Evolutionary conservation across 805 yeast species (phyloP), one percentile per base, ranked within the genome.

Genomic region (Saturnispora quitensis): DNA sequence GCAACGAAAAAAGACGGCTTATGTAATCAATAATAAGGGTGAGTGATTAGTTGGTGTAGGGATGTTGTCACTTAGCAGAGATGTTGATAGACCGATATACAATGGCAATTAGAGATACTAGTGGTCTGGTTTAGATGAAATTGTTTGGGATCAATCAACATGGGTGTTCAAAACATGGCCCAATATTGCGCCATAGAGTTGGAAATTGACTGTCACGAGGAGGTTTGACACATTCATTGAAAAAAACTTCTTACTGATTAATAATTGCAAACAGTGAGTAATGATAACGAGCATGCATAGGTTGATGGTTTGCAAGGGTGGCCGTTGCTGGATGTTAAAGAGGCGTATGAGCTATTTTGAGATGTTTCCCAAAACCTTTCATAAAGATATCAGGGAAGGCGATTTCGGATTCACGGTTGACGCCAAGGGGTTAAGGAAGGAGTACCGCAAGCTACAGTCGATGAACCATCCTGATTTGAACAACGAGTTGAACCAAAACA

Each of bases 381-480:
- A 87, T 0, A 51, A 72, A 1, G 83, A 83, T 0, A 78, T 82
- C 2, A 89, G 89, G 3, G 84, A 85, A 1, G 53, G 59, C 1
- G 82, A 82, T 24, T 65, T 74, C 33, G 34, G 48, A 20, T 27
- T 91, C 89, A 68, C 64, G 1, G 66, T 89, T 5, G 81, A 88
- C 60, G 60, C 71, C 13, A 69, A 73, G 46, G 60, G 68, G 17
- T 73, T 91, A 46, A 76, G 95, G 48, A 76, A 80, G 53, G 98
- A 93, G 64, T 91, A 81, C 64, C 70, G 96, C 40, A 56, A 61
- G 8, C 69, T 89, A 31, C 98, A 91, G 65, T 77, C 85, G 36
- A 72, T 75, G 53, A 74, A 77, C 47, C 99, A 91, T 63, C 99
- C 99, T 0, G 99, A 91, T 68, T 72, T 73, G 40, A 57, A 54